phyloP scores from a whole-genome alignment of 2,329 filamentous ascomycete genomes.

The Myriosclerotinia curreyana region DNA sequence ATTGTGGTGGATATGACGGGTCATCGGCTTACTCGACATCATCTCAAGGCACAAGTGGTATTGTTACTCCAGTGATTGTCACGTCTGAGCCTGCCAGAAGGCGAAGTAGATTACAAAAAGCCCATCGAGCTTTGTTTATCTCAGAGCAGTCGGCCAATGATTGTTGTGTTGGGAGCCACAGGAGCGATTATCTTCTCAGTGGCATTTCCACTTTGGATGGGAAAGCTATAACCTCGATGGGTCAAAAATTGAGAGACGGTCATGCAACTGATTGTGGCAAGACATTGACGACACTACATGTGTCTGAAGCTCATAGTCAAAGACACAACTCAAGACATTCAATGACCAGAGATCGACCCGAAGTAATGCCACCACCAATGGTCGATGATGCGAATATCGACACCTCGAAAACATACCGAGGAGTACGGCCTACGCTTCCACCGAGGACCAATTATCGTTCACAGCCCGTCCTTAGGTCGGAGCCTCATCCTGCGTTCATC shows the following conservation, averaged over 20 bases:
- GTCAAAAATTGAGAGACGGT: neutral
- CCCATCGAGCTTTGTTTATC: slow-evolving; percentile 21
- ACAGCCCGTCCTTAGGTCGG: slow-evolving; percentile 33
- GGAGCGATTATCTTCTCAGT: neutral
- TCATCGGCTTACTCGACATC: slow-evolving; percentile 22
- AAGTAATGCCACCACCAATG: neutral
- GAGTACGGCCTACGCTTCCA: slow-evolving; percentile 5
- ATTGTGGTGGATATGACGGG: slow-evolving; percentile 27
- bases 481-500: slow-evolving; percentile 36
- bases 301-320: neutral
- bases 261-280: neutral
- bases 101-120: slow-evolving; percentile 19
- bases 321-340: neutral
- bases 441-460: slow-evolving; percentile 28
- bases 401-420: slow-evolving; percentile 14
- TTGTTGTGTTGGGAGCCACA: slow-evolving; percentile 19
- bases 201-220: neutral
- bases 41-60: slow-evolving; percentile 14
- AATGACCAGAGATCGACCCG: neutral
- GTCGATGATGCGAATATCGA: slow-evolving; percentile 19
- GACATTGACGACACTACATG: neutral
- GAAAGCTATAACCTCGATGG: neutral
- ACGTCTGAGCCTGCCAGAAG: slow-evolving; percentile 14
- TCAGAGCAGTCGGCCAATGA: slow-evolving; percentile 24
- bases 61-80: slow-evolving; percentile 21